A percentile compares a stretch with the other conserved stretches of the same genome.
Conservation (phyloP, 2,329 filamentous ascomycete species). For the Meredithiella fracta region DNA sequence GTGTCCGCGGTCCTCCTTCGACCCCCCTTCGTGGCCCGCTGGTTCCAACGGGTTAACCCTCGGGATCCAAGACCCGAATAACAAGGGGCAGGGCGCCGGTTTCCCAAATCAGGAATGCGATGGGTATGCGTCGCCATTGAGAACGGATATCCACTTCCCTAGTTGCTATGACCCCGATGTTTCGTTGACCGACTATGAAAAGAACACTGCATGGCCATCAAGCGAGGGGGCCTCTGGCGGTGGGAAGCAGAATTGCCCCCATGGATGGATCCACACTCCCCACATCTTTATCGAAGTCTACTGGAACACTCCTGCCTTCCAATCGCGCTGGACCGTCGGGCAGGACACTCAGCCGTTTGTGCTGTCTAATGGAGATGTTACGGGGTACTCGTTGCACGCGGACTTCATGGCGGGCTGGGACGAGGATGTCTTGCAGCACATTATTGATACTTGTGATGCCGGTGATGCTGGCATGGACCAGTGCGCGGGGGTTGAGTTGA, state of each 20-base stretch:
- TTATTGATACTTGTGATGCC: constrained; percentile 49
- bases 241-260: constrained; percentile 37
- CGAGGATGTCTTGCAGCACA: constrained; percentile 42
- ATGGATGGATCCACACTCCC: constrained; percentile 37
- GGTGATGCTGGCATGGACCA: constrained; percentile 43
- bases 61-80: constrained; percentile 37
- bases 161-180: constrained; percentile 54
- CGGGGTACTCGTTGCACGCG: constrained; percentile 53
- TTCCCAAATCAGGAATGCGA: constrained; percentile 58
- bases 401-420: constrained; percentile 66
- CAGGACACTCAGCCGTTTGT: constrained; percentile 44
- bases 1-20: constrained; percentile 38
- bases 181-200: constrained; percentile 41
- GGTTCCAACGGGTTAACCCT: constrained; percentile 37
- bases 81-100: constrained; percentile 41
- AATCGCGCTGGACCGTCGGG: constrained; percentile 35
- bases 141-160: constrained; percentile 54
- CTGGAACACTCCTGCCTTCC: constrained; percentile 40
- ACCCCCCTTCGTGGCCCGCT: constrained; percentile 35
- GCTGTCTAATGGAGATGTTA: constrained; percentile 50
- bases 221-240: constrained; percentile 25
- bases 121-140: constrained; percentile 41
- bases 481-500: constrained; percentile 42
- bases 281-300: constrained; percentile 44
- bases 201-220: constrained; percentile 50